phyloP scores from a whole-genome alignment of 441 rosid genomes.

The Euphorbia celastroides region DNA sequence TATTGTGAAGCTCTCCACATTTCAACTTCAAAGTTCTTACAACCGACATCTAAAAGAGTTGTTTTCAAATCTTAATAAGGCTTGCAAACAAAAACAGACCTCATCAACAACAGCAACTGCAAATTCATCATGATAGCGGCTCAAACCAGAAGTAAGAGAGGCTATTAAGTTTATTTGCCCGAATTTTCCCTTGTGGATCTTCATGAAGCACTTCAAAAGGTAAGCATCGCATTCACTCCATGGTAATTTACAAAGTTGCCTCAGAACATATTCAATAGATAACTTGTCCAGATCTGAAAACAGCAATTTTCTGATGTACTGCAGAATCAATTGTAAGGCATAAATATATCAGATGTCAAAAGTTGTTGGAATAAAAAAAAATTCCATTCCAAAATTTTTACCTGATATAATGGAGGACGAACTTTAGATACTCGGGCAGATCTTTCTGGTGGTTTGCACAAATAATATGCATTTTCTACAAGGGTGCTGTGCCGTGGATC shows the following conservation, averaged over 20 bases:
- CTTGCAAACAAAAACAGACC: constrained; percentile 38
- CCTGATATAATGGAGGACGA: constrained; percentile 95
- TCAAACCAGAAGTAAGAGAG: constrained; percentile 95
- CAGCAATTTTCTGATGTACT: constrained; percentile 89
- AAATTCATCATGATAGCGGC: constrained; percentile 97
- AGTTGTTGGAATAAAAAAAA: constrained; percentile 13
- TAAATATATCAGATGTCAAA: constrained; percentile 5
- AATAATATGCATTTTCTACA: constrained; percentile 98
- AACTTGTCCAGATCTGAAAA: constrained; percentile 98
- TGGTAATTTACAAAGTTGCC: constrained; percentile 97
- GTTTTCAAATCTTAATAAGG: not conserved
- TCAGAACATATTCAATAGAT: constrained; percentile 84
- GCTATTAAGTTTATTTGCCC: constrained; percentile 98
- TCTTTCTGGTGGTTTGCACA: constrained; percentile 99
- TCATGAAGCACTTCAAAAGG: constrained; percentile 96
- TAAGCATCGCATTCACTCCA: constrained; percentile 95
- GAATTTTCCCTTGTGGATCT: constrained; percentile 93
- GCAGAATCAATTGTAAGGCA: constrained; percentile 27
- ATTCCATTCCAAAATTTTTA: constrained; percentile 29
- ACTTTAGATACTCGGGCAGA: constrained; percentile 89
- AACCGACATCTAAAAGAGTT: not conserved
- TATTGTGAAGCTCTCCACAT: not conserved
- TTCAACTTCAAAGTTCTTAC: constrained; percentile 4
- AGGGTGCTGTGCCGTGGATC: constrained; percentile 98
- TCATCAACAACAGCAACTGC: constrained; percentile 99